These are phyloP conservation scores for Trichoderma guizhouense DNA, from an alignment of 2,329 filamentous ascomycete species.

Conservation along the genomic window DNA sequence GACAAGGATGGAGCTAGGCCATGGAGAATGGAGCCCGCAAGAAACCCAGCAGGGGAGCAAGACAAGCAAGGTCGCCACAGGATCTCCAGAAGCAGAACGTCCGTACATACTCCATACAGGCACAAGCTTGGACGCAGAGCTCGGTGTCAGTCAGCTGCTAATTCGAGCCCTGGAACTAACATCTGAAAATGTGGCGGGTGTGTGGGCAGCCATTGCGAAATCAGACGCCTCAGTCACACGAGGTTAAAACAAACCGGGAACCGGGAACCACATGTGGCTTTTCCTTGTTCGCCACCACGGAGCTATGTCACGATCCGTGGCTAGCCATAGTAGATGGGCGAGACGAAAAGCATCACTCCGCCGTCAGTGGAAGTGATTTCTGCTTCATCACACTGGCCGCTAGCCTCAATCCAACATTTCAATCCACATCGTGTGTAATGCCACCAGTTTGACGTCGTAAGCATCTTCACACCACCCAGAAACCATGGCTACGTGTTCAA, in stretches of 20 bases:
- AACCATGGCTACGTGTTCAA: conserved; percentile 1
- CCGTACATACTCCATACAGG: not conserved
- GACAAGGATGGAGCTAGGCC: conserved; percentile 12
- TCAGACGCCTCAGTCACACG: conserved; percentile 10
- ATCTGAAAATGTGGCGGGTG: conserved; percentile 12
- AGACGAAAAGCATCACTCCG: conserved; percentile 8
- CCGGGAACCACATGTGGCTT: conserved; percentile 12
- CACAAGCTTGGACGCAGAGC: not conserved
- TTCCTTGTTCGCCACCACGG: conserved; percentile 5
- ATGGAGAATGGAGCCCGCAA: conserved; percentile 12
- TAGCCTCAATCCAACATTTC: conserved; percentile 4
- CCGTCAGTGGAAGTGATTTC: not conserved
- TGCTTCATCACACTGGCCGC: not conserved
- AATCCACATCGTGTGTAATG: not conserved
- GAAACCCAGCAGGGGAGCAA: conserved; percentile 4
- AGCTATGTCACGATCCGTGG: conserved; percentile 12
- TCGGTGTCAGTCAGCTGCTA: conserved; percentile 4
- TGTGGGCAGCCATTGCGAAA: conserved; percentile 2
- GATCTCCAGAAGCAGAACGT: not conserved
- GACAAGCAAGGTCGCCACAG: not conserved
- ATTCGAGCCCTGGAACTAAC: conserved; percentile 5
- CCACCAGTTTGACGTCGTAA: conserved; percentile 11
- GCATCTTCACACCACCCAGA: conserved; percentile 15
- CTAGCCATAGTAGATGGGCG: not conserved
- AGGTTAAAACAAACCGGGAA: conserved; percentile 14